These are phyloP conservation scores for Saturnispora zaruensis DNA, from an alignment of 805 yeast species.

Conservation along the genomic window DNA sequence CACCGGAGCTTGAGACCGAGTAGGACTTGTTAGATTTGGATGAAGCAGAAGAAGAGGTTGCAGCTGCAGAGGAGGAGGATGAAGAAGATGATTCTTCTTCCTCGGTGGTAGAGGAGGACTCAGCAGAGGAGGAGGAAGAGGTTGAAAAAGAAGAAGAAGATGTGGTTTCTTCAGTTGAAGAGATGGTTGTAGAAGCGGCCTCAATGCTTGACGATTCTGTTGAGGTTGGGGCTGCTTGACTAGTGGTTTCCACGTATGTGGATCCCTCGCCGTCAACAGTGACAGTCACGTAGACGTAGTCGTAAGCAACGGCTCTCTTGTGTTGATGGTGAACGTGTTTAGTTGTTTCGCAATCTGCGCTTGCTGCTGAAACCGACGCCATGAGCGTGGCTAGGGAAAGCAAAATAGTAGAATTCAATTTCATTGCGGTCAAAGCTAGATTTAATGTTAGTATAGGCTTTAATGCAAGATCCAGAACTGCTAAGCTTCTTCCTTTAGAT, in stretches of 20 bases:
- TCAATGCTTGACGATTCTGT: constrained; percentile 24
- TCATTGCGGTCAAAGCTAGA: constrained; percentile 15
- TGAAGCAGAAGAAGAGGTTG: constrained; percentile 27
- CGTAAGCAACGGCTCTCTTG: constrained; percentile 47
- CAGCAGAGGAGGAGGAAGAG: constrained; percentile 26
- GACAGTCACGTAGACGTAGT: constrained; percentile 42
- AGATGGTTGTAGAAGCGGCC: neutral
- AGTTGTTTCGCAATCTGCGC: constrained; percentile 32
- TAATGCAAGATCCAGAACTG: neutral
- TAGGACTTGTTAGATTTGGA: constrained; percentile 39
- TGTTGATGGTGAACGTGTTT: constrained; percentile 54
- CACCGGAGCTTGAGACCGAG: constrained; percentile 47
- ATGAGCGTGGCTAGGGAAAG: constrained; percentile 22
- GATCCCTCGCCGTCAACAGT: constrained; percentile 43
- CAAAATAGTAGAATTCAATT: constrained; percentile 19
- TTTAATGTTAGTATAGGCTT: neutral
- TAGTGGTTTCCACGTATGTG: constrained; percentile 28
- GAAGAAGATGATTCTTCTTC: neutral
- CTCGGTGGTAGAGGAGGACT: constrained; percentile 18
- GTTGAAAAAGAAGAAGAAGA: constrained; percentile 24
- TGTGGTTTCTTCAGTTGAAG: constrained; percentile 13
- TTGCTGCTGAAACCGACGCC: constrained; percentile 24
- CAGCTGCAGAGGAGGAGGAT: constrained; percentile 19
- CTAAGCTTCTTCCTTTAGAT: neutral
- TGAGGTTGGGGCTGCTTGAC: constrained; percentile 17